Evolutionary conservation across 768 basidiomycete genomes (phyloP), one percentile per base, ranked within the genome.

Genomic region (Leucosporidium creatinivorum): DNA sequence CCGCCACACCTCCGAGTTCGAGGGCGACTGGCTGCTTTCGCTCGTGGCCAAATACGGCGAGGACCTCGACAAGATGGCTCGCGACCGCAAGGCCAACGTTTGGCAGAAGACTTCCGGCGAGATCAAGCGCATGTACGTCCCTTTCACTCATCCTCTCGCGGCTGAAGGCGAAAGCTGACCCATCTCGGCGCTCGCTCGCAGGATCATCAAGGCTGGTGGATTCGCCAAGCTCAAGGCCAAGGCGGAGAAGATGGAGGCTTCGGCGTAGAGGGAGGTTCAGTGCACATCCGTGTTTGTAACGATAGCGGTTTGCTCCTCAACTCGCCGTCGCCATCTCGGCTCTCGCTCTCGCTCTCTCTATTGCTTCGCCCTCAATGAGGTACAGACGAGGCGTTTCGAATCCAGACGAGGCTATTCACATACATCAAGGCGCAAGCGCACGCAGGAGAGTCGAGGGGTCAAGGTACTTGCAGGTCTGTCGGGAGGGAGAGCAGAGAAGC

Each of bases 71-170:
- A 81, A 79, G 58, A 97, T 96, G 93, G 85, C 85, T 17, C 81
- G 82, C 72, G 93, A 98, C 79, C 80, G 85, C 66, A 87, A 82
- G 78, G 77, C 88, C 66, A 97, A 98, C 77, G 79, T 84, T 21
- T 87, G 86, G 77, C 94, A 98, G 80, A 84, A 87, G 75, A 96
- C 92, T 3, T 83, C 81, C 39, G 93, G 89, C 23, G 86, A 91
- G 79, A 77, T 97, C 44, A 74, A 56, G 62, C 39, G 65, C 33
- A 61, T 61, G 70, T 71, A 28, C 61, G 70, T 65, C 15, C 47
- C n/a, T 17, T 15, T 48, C 13, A 55, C 19, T 28, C 17, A 5
- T 48, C 3, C 26, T 23, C 26, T n/a, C 6, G 1, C 2, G 12
- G 6, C 21, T 12, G 56, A 3, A 25, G 23, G 12, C 5, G 15